Conservation (phyloP, 2,329 filamentous ascomycete species). For the Simplicillium sp. region DNA sequence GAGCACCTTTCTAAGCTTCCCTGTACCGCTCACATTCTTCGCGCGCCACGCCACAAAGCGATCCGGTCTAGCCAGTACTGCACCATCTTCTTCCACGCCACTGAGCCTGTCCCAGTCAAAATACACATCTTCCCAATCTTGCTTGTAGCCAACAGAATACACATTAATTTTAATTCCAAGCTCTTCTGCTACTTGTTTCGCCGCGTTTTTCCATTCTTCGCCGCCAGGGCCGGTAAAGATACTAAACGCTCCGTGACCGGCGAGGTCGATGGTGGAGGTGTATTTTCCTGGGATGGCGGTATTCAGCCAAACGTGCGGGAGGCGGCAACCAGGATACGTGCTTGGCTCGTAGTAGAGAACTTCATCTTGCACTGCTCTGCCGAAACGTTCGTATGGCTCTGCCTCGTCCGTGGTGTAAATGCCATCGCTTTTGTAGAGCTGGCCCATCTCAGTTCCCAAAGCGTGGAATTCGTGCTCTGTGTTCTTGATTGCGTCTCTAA, state of each 20-base stretch:
- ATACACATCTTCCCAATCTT: constrained; percentile 54
- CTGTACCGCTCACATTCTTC: not conserved
- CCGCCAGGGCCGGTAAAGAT: constrained; percentile 48
- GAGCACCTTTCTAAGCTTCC: constrained; percentile 4
- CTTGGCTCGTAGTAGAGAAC: constrained; percentile 14
- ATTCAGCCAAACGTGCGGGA: constrained; percentile 57
- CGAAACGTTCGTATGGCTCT: constrained; percentile 8
- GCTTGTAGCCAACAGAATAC: constrained; percentile 44
- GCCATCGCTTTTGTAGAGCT: constrained; percentile 37
- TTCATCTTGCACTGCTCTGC: constrained; percentile 25
- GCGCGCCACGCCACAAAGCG: constrained; percentile 45
- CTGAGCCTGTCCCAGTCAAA: constrained; percentile 46
- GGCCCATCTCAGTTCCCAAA: constrained; percentile 51
- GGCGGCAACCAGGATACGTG: constrained; percentile 48
- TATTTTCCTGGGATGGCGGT: constrained; percentile 29
- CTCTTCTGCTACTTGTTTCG: constrained; percentile 21
- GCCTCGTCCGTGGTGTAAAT: constrained; percentile 34
- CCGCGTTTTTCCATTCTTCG: constrained; percentile 41
- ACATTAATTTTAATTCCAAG: constrained; percentile 36
- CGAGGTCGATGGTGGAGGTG: constrained; percentile 50
- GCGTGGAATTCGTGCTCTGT: constrained; percentile 42
- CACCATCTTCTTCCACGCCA: constrained; percentile 47
- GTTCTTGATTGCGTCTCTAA: constrained; percentile 30
- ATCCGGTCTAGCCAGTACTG: constrained; percentile 49
- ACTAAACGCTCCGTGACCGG: constrained; percentile 42